Evolutionary conservation across 768 basidiomycete genomes (phyloP), one percentile per base, ranked within the genome.

Genomic region (Russula dissimulans): DNA sequence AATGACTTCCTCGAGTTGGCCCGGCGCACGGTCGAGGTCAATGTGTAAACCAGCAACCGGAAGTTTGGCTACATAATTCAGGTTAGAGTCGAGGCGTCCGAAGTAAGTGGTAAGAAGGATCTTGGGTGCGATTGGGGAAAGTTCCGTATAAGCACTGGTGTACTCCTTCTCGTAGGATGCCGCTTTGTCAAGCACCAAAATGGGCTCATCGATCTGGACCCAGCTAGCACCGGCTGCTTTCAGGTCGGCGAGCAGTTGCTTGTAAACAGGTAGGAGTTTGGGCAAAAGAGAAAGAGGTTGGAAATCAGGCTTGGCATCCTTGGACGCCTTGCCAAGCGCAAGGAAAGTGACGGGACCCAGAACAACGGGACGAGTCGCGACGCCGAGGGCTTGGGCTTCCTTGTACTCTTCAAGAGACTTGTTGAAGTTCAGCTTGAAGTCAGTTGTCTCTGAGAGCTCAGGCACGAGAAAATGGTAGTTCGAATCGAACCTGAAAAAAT

Each of bases 401-500:
- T 88, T 85, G 80, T 83, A 98, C 73, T 97, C 92, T 69, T 87
- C 86, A 62, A 98, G 83, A 49, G 89, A 85, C 81, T 97, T 97
- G 87, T 95, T 95, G 78, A 85, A 86, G 78, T 87, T 83, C 72
- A 99, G 79, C 77, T 95, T 93, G 85, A 98, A 97, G 66, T 95
- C 85, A 34, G 87, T 89, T 69, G 82, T 78, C 55, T 91, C 88
- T 9, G 90, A 90, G 75, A 97, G 84, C 77, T 97, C 97, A 57
- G 95, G 95, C 61, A 98, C 97, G 74, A 98, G 94, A 71, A 86
- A 95, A 79, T 98, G 95, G 80, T 97, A 98, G 84, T 97, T 97
- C 53, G 92, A 94, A 77, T 97, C 93, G 73, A 94, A 95, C 93
- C 92, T 95, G 43, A 63, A 52, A 38, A 56, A 10, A 29, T 48